phyloP scores from a whole-genome alignment of 352 stramenopile species.

The Pythium sp. region DNA sequence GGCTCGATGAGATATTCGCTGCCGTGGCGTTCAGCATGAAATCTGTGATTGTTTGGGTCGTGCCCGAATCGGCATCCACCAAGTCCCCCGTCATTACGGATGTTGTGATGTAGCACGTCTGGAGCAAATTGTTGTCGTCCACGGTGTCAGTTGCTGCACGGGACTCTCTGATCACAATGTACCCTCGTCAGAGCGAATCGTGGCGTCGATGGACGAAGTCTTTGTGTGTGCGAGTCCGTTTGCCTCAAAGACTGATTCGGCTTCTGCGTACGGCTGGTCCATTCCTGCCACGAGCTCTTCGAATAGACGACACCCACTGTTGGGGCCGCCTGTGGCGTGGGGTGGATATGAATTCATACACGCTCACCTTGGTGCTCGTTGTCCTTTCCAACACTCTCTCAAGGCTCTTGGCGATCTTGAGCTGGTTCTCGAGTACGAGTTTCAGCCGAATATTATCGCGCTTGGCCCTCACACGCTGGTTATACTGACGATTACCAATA shows the following conservation, averaged over 20 bases:
- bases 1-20: constrained; percentile 22
- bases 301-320: no score
- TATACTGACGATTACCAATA: constrained; percentile 1
- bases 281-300: no score
- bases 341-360: no score
- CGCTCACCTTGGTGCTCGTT: no score
- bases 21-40: constrained; percentile 39
- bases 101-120: constrained; percentile 32
- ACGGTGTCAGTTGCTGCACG: background rate
- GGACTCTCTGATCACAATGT: constrained; percentile 39
- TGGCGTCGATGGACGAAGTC: no score
- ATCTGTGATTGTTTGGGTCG: constrained; percentile 19
- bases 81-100: constrained; percentile 18
- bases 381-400: constrained; percentile 38
- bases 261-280: no score
- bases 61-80: background rate
- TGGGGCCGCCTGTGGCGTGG: no score
- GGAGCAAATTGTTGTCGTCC: constrained; percentile 16
- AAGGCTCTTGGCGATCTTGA: constrained; percentile 43
- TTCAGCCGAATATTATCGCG: constrained; percentile 53
- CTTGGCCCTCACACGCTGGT: constrained; percentile 17
- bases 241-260: no score
- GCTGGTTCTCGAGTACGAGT: constrained; percentile 44
- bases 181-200: constrained; percentile 24
- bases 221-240: no score